These are phyloP conservation scores for Cenchrus purpureus DNA, from an alignment of 176 grass and related monocot species.

Conservation along the genomic window DNA sequence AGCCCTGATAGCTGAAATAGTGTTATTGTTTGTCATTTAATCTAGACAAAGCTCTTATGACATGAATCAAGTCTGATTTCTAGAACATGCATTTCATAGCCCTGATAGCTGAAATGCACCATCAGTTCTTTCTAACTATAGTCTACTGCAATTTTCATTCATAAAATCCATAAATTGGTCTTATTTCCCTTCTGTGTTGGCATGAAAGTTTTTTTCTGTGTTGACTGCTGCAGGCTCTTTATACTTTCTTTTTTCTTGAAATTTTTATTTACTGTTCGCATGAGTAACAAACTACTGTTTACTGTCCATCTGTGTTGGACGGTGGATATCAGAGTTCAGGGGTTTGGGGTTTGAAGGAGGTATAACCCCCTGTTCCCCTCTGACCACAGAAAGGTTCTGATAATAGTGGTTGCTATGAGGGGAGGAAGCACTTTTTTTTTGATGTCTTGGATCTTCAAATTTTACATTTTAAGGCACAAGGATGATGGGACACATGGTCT, in stretches of 20 bases:
- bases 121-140: slow-evolving; percentile 24
- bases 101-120: slow-evolving; percentile 18
- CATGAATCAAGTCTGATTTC: slow-evolving; percentile 29
- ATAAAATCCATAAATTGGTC: not conserved
- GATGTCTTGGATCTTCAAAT: slow-evolving; percentile 11
- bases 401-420: not conserved
- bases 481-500: slow-evolving; percentile 15
- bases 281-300: not conserved
- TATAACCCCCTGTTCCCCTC: not conserved
- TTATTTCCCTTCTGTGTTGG: not conserved
- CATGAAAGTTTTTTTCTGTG: slow-evolving; percentile 21
- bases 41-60: slow-evolving; percentile 36
- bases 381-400: not conserved
- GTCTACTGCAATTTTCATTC: not conserved
- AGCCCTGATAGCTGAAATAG: slow-evolving; percentile 12
- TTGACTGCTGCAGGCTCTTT: slow-evolving; percentile 1
- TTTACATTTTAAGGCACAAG: slow-evolving; percentile 14
- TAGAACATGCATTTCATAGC: slow-evolving; percentile 11
- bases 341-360: not conserved
- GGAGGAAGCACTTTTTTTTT: not conserved
- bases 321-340: not conserved
- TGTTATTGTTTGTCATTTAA: slow-evolving; percentile 27
- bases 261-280: not conserved
- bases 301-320: not conserved
- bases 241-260: not conserved